Evolutionary conservation across 257 asterid species (phyloP).

Genomic region (Solanum gandarillasii): DNA sequence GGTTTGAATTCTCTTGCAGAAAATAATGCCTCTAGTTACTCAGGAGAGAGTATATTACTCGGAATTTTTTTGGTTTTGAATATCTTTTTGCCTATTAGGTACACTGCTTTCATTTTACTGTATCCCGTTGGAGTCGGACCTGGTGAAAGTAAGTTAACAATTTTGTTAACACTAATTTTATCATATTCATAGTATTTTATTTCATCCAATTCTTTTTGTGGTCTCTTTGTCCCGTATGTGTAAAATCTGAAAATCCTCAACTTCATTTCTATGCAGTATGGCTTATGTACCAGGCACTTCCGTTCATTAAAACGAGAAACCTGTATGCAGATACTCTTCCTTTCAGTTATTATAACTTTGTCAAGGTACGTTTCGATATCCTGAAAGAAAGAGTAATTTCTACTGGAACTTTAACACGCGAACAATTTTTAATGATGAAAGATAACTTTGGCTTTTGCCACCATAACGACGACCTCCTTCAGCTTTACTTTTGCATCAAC

Average conservation of each 20-base stretch:
- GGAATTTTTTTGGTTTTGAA: background rate
- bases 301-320: slow-evolving; percentile 47
- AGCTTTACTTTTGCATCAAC: background rate
- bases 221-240: background rate
- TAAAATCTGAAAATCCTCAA: background rate
- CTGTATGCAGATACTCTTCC: slow-evolving; percentile 60
- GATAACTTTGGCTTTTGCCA: background rate
- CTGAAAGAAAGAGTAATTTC: background rate
- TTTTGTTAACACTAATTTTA: background rate
- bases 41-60: background rate
- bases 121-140: slow-evolving; percentile 79
- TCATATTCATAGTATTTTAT: background rate
- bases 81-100: slow-evolving; percentile 33
- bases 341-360: slow-evolving; percentile 51
- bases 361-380: slow-evolving; percentile 29
- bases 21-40: background rate
- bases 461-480: background rate
- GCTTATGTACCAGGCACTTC: slow-evolving; percentile 91
- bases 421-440: background rate
- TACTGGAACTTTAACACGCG: background rate
- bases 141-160: slow-evolving; percentile 77
- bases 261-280: slow-evolving; percentile 44
- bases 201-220: background rate
- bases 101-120: slow-evolving; percentile 76
- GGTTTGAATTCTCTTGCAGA: slow-evolving; percentile 29